phyloP scores from a whole-genome alignment of 202 grass and related monocot genomes.

The Panicum virgatum region DNA sequence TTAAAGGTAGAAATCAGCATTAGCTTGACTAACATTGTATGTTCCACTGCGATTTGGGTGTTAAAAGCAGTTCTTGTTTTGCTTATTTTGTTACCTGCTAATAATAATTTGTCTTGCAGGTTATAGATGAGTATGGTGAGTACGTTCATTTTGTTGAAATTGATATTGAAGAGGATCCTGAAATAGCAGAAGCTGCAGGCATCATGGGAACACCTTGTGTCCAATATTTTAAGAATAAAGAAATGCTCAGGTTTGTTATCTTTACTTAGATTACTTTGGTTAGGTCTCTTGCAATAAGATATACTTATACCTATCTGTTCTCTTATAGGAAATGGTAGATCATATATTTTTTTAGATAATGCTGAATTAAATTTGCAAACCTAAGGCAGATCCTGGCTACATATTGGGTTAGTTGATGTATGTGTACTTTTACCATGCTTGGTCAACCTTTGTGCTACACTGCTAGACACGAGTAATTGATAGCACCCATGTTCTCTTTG shows the following conservation, averaged over 20 bases:
- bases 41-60: background rate
- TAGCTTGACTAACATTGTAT: constrained; percentile 20
- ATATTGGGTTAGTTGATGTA: background rate
- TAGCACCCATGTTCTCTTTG: background rate
- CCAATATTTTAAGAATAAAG: constrained; percentile 99
- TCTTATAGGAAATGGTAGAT: constrained; percentile 18
- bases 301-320: background rate
- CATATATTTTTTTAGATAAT: constrained; percentile 10
- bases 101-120: constrained; percentile 44
- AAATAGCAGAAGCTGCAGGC: constrained; percentile 97
- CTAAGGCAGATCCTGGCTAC: background rate
- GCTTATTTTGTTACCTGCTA: constrained; percentile 23
- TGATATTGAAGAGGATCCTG: constrained; percentile 98
- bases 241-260: constrained; percentile 84
- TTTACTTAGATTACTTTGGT: constrained; percentile 16
- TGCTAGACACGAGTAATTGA: background rate
- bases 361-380: background rate
- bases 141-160: constrained; percentile 94
- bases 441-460: background rate
- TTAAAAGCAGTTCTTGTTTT: background rate
- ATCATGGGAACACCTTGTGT: constrained; percentile 99
- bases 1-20: constrained; percentile 1
- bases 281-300: background rate
- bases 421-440: background rate
- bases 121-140: constrained; percentile 79